phyloP scores from a whole-genome alignment of 202 grass and related monocot species.

The Panicum hallii region DNA sequence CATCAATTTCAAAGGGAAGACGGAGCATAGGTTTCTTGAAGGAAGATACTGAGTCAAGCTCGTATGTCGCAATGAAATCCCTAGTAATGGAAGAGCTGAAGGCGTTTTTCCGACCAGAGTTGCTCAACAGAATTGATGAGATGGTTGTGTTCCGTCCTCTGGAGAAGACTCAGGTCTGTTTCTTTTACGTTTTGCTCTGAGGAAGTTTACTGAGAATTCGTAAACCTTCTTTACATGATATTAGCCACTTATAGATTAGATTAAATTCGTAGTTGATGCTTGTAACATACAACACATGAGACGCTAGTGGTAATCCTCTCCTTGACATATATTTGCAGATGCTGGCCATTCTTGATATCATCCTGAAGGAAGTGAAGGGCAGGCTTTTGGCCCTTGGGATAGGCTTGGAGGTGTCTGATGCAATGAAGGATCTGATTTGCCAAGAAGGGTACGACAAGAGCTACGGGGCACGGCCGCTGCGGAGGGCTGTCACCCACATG shows the following conservation, averaged over 20 bases:
- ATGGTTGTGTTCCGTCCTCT: slow-evolving; percentile 90
- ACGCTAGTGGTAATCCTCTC: slow-evolving; percentile 28
- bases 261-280: not conserved
- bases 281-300: slow-evolving; percentile 7
- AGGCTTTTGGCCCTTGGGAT: slow-evolving; percentile 71
- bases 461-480: slow-evolving; percentile 77
- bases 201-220: not conserved
- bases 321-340: slow-evolving; percentile 60
- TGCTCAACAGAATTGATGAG: slow-evolving; percentile 98
- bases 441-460: slow-evolving; percentile 80
- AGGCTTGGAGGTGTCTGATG: slow-evolving; percentile 76
- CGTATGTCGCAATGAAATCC: slow-evolving; percentile 82
- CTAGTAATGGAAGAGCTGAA: slow-evolving; percentile 87
- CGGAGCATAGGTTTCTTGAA: slow-evolving; percentile 80
- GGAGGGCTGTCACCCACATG: slow-evolving; percentile 78
- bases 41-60: slow-evolving; percentile 66
- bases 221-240: not conserved
- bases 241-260: not conserved
- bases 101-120: slow-evolving; percentile 85
- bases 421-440: slow-evolving; percentile 76
- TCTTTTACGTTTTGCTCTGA: slow-evolving; percentile 30
- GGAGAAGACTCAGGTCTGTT: slow-evolving; percentile 79
- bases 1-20: slow-evolving; percentile 78
- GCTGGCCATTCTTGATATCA: slow-evolving; percentile 86
- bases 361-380: slow-evolving; percentile 85